Conservation (phyloP, 805 yeast genomes). For the Vanderwaltozyma polyspora region DNA sequence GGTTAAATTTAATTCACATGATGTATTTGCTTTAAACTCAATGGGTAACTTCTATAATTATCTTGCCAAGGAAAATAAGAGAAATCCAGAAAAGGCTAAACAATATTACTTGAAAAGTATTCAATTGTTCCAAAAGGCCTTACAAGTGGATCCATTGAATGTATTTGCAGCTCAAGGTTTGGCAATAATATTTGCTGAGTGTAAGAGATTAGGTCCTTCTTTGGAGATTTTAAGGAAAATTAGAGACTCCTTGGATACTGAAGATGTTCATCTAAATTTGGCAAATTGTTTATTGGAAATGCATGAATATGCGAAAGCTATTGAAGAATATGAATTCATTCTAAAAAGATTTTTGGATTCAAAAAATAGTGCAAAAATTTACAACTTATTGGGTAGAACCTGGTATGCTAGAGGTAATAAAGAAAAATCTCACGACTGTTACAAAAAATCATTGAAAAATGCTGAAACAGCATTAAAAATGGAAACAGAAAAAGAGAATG, state of each 20-base stretch:
- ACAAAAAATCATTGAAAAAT: conserved; percentile 50
- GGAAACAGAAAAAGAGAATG: conserved; percentile 5
- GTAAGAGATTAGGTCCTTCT: conserved; percentile 62
- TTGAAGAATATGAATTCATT: conserved; percentile 81
- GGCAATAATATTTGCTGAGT: conserved; percentile 86
- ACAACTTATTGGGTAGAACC: conserved; percentile 71
- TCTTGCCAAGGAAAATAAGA: conserved; percentile 67
- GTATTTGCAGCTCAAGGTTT: conserved; percentile 97
- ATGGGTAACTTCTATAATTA: conserved; percentile 78
- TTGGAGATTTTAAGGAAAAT: conserved; percentile 79
- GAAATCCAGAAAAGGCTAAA: conserved; percentile 35
- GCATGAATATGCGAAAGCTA: conserved; percentile 73
- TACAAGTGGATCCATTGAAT: conserved; percentile 71
- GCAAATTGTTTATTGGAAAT: conserved; percentile 82
- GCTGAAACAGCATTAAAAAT: conserved; percentile 45
- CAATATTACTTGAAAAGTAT: conserved; percentile 83
- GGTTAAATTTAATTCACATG: conserved; percentile 74
- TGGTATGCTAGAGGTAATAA: conserved; percentile 72
- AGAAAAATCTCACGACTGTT: conserved; percentile 54
- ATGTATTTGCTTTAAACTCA: conserved; percentile 77
- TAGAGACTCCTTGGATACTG: conserved; percentile 79
- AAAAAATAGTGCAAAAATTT: conserved; percentile 51
- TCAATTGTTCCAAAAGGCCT: conserved; percentile 79
- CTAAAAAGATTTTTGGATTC: conserved; percentile 48
- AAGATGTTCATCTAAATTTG: conserved; percentile 69